These are phyloP conservation scores for Zygosaccharomyces pseudobailii DNA, from an alignment of 1,139 yeast species.

Conservation along the genomic window DNA sequence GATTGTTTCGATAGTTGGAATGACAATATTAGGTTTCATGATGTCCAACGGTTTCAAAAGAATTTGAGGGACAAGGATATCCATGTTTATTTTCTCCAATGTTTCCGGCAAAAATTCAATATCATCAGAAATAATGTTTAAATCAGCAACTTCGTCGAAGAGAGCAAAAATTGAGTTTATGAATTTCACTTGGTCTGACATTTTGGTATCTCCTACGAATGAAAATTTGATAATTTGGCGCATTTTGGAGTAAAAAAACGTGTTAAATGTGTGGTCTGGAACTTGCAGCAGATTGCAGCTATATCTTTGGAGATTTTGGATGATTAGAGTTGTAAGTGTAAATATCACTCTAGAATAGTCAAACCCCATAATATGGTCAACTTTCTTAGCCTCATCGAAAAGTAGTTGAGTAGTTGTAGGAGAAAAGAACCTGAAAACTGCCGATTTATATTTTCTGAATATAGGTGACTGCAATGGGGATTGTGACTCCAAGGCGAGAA, in stretches of 20 bases:
- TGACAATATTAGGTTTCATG: conserved; percentile 55
- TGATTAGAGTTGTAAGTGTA: conserved; percentile 32
- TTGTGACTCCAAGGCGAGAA: conserved; percentile 18
- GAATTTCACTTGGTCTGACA: conserved; percentile 33
- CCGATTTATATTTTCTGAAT: background rate
- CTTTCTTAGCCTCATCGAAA: conserved; percentile 23
- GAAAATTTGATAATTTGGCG: conserved; percentile 59
- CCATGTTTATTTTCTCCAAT: conserved; percentile 49
- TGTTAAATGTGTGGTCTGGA: conserved; percentile 18
- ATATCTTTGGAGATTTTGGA: conserved; percentile 5
- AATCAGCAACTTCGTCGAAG: background rate
- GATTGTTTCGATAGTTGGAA: conserved; percentile 77
- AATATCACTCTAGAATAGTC: conserved; percentile 39
- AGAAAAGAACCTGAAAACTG: background rate
- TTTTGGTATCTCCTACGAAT: conserved; percentile 35
- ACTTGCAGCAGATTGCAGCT: conserved; percentile 16
- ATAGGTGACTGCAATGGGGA: conserved; percentile 4
- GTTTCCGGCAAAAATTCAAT: conserved; percentile 45
- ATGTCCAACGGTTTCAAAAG: conserved; percentile 64
- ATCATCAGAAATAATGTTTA: conserved; percentile 34
- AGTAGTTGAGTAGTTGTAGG: background rate
- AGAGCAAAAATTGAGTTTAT: conserved; percentile 30
- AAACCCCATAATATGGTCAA: conserved; percentile 54
- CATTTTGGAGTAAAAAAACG: conserved; percentile 39
- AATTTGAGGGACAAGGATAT: conserved; percentile 40